These are phyloP conservation scores for Vanrija pseudolonga DNA, from an alignment of 1,284 basidiomycete species.

Conservation along the genomic window DNA sequence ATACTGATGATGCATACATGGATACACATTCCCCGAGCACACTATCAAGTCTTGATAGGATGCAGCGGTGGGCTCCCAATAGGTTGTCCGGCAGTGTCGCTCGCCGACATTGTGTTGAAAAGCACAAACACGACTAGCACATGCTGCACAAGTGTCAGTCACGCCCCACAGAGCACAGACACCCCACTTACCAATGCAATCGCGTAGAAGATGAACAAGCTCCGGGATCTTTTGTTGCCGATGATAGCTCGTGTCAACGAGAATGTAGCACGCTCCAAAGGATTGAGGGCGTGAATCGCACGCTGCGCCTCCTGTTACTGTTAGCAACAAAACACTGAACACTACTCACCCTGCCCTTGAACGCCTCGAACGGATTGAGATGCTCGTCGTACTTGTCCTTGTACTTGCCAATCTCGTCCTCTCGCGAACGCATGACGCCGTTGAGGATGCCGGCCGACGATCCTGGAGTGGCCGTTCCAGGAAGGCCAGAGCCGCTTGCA, in stretches of 20 bases:
- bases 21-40: neutral
- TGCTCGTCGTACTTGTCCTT: constrained; percentile 87
- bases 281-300: constrained; percentile 83
- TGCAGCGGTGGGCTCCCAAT: neutral
- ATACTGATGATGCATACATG: neutral
- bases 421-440: constrained; percentile 37
- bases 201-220: constrained; percentile 46
- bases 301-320: constrained; percentile 75
- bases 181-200: neutral
- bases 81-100: constrained; percentile 22
- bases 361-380: constrained; percentile 96
- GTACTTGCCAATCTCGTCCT: constrained; percentile 82
- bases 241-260: constrained; percentile 79
- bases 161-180: too few species aligned
- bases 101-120: constrained; percentile 43
- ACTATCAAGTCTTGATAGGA: neutral
- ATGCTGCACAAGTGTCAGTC: constrained; percentile 25
- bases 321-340: neutral
- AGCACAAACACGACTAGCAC: constrained; percentile 43
- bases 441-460: constrained; percentile 26
- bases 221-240: constrained; percentile 75
- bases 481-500: constrained; percentile 12
- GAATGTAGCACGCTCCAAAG: constrained; percentile 83
- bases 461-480: constrained; percentile 8
- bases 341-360: constrained; percentile 80